Base-by-base conservation (phyloP, 306 rosid genomes). In the Cyamopsis tetragonoloba region DNA sequence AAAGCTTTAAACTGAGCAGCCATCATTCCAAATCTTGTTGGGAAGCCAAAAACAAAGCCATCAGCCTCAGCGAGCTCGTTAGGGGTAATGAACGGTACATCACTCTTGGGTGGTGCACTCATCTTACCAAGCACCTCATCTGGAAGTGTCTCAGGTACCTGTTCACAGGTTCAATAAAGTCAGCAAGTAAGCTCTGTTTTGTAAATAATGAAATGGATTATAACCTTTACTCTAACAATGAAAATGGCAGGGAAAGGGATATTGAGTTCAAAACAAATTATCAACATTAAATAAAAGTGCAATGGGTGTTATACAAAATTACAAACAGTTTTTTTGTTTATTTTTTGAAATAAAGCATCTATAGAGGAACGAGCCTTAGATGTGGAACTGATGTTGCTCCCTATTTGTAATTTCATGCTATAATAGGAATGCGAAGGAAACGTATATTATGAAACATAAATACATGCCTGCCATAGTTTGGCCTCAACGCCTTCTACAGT, bases 21-120 rank as follows among this genome's bases (percentile, higher is more conserved):
- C 98, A 92, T 92, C 98, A 92, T 92, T 43, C 98, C 98, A 39
- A 84, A 92, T 84, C 98, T 89, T 51, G 98, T 92, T 35, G 98
- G 98, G 70, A 92, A 92, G 46, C 98, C 98, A 26, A 89, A 89
- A 44, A 92, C 47, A 39, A 92, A 85, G 10, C 98, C 98, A 47
- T 92, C 98, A 23, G 92, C 98, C 6, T 89, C 96, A 4, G 96
- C 2, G 47, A 92, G 92, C 62, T 92, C 96, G 19, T 72, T 62
- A 4, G 98, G 87, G 5, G 95, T 83, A 66, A 92, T 89, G 77
- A 77, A 18, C 6, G 86, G 85, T 26, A 62, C 86, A 71, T 92
- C 95, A 66, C 91, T 89, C 86, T 89, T 92, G 15, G 95, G 91
- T 37, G 98, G 98, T 44, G 98, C 98, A 81, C 92, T 86, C 98